phyloP scores from a whole-genome alignment of 345 rosid genomes.

The Populus pruinosa region DNA sequence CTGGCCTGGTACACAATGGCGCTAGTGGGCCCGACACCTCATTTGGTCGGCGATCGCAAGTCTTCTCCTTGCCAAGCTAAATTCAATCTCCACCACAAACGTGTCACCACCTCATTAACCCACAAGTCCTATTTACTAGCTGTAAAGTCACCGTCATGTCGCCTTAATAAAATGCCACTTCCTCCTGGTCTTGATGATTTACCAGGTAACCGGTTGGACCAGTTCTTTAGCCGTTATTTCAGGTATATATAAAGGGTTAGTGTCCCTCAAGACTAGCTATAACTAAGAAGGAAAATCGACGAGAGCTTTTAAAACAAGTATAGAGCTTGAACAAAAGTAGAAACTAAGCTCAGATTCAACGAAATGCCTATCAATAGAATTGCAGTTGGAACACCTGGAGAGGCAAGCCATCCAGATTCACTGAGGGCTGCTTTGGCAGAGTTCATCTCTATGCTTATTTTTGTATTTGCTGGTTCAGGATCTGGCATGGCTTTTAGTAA shows the following conservation, averaged over 20 bases:
- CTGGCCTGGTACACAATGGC: neutral
- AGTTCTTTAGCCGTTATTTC: slow-evolving; percentile 31
- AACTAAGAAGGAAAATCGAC: neutral
- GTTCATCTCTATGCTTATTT: slow-evolving; percentile 72
- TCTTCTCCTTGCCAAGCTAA: neutral
- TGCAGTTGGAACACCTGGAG: slow-evolving; percentile 56
- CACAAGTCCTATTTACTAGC: neutral
- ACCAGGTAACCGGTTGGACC: slow-evolving; percentile 24
- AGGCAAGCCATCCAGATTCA: slow-evolving; percentile 65
- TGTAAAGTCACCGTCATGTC: slow-evolving; percentile 24
- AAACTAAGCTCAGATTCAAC: neutral
- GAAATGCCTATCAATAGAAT: slow-evolving; percentile 61
- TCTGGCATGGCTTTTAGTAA: slow-evolving; percentile 85
- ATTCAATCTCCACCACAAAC: slow-evolving; percentile 7
- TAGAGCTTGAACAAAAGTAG: neutral
- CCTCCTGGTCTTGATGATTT: neutral
- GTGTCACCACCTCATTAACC: neutral
- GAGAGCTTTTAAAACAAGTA: neutral
- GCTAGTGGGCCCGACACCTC: neutral
- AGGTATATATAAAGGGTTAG: slow-evolving; percentile 13
- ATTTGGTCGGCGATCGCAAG: slow-evolving; percentile 5
- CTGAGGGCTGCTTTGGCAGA: slow-evolving; percentile 64
- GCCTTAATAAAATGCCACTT: neutral
- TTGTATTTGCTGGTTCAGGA: slow-evolving; percentile 85
- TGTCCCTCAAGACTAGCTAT: neutral